Percentiles rank a stretch among this genome's conserved stretches.
phyloP scores from a whole-genome alignment of 208 protist genomes.

The Leishmania arabica region DNA sequence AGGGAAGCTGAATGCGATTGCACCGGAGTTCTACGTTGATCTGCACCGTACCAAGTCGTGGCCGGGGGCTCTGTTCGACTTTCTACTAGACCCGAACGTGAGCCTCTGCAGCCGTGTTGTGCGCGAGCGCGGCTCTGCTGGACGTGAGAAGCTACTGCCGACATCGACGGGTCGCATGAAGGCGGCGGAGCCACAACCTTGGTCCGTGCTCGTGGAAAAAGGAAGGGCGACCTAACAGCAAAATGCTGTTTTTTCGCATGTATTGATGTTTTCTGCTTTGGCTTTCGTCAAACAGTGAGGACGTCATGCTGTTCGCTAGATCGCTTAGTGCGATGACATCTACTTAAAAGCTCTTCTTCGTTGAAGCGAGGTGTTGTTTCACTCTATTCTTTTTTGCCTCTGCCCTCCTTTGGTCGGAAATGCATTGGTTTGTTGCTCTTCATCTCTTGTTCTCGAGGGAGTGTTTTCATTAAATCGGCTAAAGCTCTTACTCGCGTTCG shows the following conservation, averaged over 20 bases:
- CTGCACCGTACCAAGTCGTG: conserved; percentile 81
- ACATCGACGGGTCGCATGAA: conserved; percentile 40
- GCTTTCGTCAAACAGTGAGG: background rate
- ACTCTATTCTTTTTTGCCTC: background rate
- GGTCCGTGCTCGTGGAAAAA: conserved; percentile 50
- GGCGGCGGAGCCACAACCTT: conserved; percentile 47
- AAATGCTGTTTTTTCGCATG: background rate
- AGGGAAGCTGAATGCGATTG: conserved; percentile 82
- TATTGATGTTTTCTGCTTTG: background rate
- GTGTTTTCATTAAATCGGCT: background rate
- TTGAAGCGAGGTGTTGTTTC: background rate
- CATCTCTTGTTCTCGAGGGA: background rate
- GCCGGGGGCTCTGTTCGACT: conserved; percentile 76
- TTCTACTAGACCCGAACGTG: conserved; percentile 74
- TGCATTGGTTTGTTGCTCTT: background rate
- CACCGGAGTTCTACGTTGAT: conserved; percentile 94
- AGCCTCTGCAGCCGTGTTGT: conserved; percentile 79
- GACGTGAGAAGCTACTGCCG: conserved; percentile 57
- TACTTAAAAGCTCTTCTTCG: background rate
- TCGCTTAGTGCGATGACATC: background rate
- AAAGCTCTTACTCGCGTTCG: background rate
- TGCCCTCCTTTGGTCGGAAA: background rate
- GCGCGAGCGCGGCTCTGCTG: conserved; percentile 53
- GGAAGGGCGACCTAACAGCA: conserved; percentile 4
- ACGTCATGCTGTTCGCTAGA: background rate